Evolutionary conservation across 495 filamentous ascomycete genomes (phyloP).

Genomic region (Hypoxylon cercidicola): DNA sequence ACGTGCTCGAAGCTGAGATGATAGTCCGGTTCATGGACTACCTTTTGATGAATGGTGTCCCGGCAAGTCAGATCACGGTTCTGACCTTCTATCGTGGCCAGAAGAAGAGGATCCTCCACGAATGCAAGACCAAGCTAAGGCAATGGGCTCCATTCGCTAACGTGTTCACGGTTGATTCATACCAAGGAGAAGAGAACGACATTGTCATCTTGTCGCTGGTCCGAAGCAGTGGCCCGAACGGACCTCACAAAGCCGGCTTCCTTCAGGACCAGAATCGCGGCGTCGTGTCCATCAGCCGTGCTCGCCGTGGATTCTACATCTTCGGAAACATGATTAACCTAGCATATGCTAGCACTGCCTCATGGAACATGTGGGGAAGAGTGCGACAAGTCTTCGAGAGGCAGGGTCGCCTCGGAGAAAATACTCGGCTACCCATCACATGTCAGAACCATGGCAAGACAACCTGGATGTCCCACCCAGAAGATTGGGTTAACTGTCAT

Average conservation of each 20-base stretch:
- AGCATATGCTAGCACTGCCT: conserved; percentile 42
- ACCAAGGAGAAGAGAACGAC: conserved; percentile 95
- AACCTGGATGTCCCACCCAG: conserved; percentile 54
- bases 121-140: conserved; percentile 61
- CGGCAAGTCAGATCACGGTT: conserved; percentile 74
- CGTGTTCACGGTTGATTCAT: conserved; percentile 88
- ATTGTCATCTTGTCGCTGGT: conserved; percentile 87
- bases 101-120: conserved; percentile 67
- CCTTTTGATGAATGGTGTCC: conserved; percentile 72
- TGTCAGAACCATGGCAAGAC: conserved; percentile 52
- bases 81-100: conserved; percentile 95
- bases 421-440: conserved; percentile 50
- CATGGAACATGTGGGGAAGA: conserved; percentile 53
- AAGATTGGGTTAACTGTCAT: conserved; percentile 61
- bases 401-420: conserved; percentile 37
- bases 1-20: conserved; percentile 82
- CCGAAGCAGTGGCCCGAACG: conserved; percentile 60
- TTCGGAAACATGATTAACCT: conserved; percentile 80
- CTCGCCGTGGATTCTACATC: conserved; percentile 84
- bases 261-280: conserved; percentile 79
- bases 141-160: conserved; percentile 66
- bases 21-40: conserved; percentile 77
- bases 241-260: conserved; percentile 64
- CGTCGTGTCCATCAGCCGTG: conserved; percentile 89
- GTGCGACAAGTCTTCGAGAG: conserved; percentile 48